Percentiles rank a stretch among this genome's conserved stretches.
These are phyloP conservation scores for Penicillium paxilli DNA, from an alignment of 495 filamentous ascomycete species.

Conservation along the genomic window DNA sequence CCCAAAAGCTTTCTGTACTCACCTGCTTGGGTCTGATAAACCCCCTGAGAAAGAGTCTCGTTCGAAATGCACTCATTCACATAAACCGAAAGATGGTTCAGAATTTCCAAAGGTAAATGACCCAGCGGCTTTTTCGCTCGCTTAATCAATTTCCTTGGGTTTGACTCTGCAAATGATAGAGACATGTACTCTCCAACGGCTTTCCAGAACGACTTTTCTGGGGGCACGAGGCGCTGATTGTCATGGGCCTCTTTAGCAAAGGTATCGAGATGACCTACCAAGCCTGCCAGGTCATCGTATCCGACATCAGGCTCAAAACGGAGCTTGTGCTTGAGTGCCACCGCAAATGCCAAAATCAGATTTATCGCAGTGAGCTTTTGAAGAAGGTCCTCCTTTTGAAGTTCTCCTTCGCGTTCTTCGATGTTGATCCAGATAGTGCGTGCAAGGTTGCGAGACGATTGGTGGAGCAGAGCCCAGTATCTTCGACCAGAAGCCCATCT, in stretches of 20 bases:
- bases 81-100: background rate
- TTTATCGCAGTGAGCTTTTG: slow-evolving; percentile 77
- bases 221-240: slow-evolving; percentile 39
- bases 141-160: background rate
- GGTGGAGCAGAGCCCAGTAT: slow-evolving; percentile 73
- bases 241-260: slow-evolving; percentile 69
- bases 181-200: background rate
- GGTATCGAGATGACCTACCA: slow-evolving; percentile 38
- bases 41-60: background rate
- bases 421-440: slow-evolving; percentile 78
- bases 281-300: slow-evolving; percentile 62
- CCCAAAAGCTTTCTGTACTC: too few species aligned
- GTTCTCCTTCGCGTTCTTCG: slow-evolving; percentile 59
- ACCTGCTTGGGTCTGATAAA: background rate
- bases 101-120: background rate
- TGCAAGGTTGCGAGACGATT: slow-evolving; percentile 71
- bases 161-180: background rate
- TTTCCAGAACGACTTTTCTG: slow-evolving; percentile 37
- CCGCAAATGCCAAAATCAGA: slow-evolving; percentile 73
- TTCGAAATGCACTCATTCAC: background rate
- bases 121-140: background rate
- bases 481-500: slow-evolving; percentile 70
- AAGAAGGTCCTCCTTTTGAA: slow-evolving; percentile 67
- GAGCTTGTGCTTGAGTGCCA: slow-evolving; percentile 78
- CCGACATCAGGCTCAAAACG: slow-evolving; percentile 82